Base-by-base conservation (phyloP, 2,329 filamentous ascomycete genomes). In the Rhytidhysteron rufulum region DNA sequence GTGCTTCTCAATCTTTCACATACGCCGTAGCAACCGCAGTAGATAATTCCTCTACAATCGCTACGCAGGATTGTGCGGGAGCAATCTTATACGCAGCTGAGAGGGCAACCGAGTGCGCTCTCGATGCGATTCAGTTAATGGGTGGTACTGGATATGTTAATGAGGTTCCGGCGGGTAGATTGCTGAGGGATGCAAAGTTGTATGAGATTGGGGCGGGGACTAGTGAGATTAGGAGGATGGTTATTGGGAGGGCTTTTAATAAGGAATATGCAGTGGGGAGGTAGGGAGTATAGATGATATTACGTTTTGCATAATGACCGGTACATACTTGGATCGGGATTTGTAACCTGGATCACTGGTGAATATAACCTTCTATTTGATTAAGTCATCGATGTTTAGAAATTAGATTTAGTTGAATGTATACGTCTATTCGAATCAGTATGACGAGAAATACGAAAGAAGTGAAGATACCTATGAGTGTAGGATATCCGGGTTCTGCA, bases 131-230 rank as follows among this genome's bases (percentile, higher is more conserved):
- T 43, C 93, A 98, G 68, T 76, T 95, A 44, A 78, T 98, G 58
- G 93, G 93, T 15, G 93, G 91, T 0, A 97, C 91, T 80, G 91
- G 91, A 3, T 97, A 97, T 60, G 81, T 95, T 53, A 95, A 96
- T 65, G 93, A 98, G 69, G 88, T 97, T 71, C 84, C 88, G 0
- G 90, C 88, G 0, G 94, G 90, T 17, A 75, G 91, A 49, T 76
- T 97, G 50, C 68, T 97, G 53, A 71, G 93, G 58, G 82, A 85
- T 67, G 81, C 82, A 4, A 85, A 85, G 62, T 66, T 98, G 44
- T 98, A 98, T 65, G 93, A 97, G 70, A 97, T 98, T 62, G 93
- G 93, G 2, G 93, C 93, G 4, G 93, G 93, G 5, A 97, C 93
- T 3, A 95, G 88, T 44, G 93, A 98, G 70, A 84, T 98, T 37